A percentile compares a stretch with the other conserved stretches of the same genome.
Evolutionary conservation across 805 yeast species (phyloP).

Genomic region (Yamadazyma akitaensis): DNA sequence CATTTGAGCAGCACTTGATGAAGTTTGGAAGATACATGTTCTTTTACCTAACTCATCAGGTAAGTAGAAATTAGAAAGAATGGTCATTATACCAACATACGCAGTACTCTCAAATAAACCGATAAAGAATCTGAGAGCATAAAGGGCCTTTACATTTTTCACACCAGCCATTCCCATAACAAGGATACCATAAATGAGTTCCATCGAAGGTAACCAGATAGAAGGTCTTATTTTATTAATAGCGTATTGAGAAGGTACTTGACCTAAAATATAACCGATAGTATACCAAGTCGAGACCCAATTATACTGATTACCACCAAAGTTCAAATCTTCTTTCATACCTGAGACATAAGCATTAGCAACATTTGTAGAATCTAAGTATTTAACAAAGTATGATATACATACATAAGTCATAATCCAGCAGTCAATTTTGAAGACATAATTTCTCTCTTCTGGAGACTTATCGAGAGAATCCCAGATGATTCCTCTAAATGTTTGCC

Average conservation of each 20-base stretch:
- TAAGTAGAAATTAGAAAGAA: conserved; percentile 34
- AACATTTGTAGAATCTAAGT: conserved; percentile 39
- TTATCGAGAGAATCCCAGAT: conserved; percentile 10
- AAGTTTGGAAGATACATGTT: conserved; percentile 28
- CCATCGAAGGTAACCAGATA: conserved; percentile 34
- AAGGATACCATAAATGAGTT: conserved; percentile 29
- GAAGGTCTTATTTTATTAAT: conserved; percentile 35
- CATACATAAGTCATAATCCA: conserved; percentile 10
- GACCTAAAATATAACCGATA: conserved; percentile 51
- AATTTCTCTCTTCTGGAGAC: conserved; percentile 8
- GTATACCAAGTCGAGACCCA: conserved; percentile 44
- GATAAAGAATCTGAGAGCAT: conserved; percentile 32
- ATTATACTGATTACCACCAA: conserved; percentile 44
- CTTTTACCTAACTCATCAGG: conserved; percentile 26
- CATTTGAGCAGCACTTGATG: conserved; percentile 25
- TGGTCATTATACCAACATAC: conserved; percentile 59
- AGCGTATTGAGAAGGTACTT: conserved; percentile 44
- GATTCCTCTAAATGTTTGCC: conserved; percentile 3
- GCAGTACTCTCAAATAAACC: conserved; percentile 49
- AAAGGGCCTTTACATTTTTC: conserved; percentile 21
- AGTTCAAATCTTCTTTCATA: conserved; percentile 40
- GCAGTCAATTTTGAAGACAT: conserved; percentile 8
- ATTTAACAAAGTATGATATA: conserved; percentile 8
- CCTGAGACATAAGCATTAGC: conserved; percentile 48
- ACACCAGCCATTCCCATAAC: conserved; percentile 26